These are phyloP conservation scores for Jaltomata sinuosa DNA, from an alignment of 257 asterid genomes.

Conservation along the genomic window DNA sequence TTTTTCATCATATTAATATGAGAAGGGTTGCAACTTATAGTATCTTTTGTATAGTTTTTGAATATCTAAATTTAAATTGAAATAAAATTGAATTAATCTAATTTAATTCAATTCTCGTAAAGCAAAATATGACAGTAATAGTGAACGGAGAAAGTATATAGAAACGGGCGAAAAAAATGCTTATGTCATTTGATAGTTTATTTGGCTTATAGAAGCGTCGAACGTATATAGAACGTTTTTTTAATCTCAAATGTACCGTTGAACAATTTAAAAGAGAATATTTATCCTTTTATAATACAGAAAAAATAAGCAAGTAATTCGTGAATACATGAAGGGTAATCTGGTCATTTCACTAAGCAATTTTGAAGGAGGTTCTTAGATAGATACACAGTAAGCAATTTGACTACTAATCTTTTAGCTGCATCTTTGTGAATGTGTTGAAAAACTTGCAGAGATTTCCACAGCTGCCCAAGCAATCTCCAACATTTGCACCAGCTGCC, in stretches of 20 bases:
- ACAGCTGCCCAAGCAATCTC: conserved; percentile 31
- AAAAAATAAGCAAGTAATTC: neutral
- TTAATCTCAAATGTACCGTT: neutral
- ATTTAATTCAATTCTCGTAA: no score
- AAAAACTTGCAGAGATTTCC: neutral
- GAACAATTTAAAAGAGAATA: neutral
- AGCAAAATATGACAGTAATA: no score
- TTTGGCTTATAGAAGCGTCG: no score
- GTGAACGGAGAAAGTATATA: no score
- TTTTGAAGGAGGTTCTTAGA: neutral
- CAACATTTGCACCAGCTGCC: conserved; percentile 31
- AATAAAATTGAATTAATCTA: no score
- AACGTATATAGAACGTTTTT: neutral
- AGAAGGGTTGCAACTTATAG: no score
- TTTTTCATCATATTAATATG: no score
- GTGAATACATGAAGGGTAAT: neutral
- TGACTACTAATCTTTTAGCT: neutral
- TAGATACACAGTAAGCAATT: neutral
- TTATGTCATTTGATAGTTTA: no score
- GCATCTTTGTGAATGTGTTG: neutral
- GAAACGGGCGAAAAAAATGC: no score
- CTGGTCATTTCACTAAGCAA: neutral
- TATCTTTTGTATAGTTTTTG: no score
- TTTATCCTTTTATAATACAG: neutral
- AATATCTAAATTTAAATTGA: no score